Percentiles rank a stretch among this genome's conserved stretches.
Conservation (phyloP, 176 grass and related monocot species). For the Phyllostachys edulis region DNA sequence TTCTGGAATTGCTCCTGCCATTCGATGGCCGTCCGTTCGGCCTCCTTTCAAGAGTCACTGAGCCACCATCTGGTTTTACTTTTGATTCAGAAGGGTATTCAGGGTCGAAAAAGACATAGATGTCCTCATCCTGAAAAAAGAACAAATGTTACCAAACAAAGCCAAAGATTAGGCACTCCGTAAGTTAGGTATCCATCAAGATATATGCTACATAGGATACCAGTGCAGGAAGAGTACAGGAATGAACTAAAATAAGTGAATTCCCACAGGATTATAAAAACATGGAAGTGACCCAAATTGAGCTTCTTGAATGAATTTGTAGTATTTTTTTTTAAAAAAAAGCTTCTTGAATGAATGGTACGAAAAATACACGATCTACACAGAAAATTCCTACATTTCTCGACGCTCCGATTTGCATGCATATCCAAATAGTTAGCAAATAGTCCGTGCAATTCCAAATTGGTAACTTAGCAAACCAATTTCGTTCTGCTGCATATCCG, state of each 20-base stretch:
- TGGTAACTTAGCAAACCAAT: not conserved
- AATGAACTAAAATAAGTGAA: not conserved
- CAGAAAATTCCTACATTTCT: not conserved
- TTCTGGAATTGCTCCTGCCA: conserved; percentile 59
- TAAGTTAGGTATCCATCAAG: not conserved
- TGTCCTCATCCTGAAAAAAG: conserved; percentile 84
- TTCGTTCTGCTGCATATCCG: not conserved
- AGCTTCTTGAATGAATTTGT: not conserved
- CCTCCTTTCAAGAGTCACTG: conserved; percentile 50
- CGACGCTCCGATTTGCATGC: too few species aligned
- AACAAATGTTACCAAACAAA: conserved; percentile 10
- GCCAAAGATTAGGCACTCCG: not conserved
- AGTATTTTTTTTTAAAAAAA: not conserved
- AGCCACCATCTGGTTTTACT: conserved; percentile 59
- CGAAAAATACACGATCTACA: not conserved
- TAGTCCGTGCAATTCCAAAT: too few species aligned
- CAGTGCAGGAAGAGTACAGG: too few species aligned
- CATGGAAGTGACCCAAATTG: not conserved
- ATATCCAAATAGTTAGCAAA: too few species aligned
- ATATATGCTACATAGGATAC: not conserved
- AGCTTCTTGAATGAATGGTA: not conserved
- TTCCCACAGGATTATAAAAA: not conserved
- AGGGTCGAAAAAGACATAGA: conserved; percentile 97
- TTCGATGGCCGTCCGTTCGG: conserved; percentile 55
- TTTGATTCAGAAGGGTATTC: conserved; percentile 88